Evolutionary conservation across 805 yeast genomes (phyloP), one percentile per base, ranked within the genome.

Genomic region (Dipodascopsis uninucleata): DNA sequence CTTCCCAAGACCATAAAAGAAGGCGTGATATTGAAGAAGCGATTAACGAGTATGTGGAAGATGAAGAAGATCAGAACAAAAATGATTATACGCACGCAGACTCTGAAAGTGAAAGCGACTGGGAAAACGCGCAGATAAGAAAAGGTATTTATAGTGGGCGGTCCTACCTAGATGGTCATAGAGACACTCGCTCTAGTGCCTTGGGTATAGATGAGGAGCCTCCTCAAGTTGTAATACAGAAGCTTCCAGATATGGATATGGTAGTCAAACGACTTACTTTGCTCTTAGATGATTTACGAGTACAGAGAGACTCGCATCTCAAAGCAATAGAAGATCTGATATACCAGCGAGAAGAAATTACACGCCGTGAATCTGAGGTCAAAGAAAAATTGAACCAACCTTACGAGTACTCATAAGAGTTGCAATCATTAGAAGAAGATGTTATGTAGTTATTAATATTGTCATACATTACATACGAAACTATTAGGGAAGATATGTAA

Each of bases 81-180:
- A 29, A 41, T n/a, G 45, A 41, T 9, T 24, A 41, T 34, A 24
- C 33, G 12, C 41, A 45, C 23, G 35, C 26, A 31, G 52, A 39
- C 16, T 35, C 41, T 18, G 49, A 43, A 4, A 39, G 43, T 18
- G 52, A 49, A 17, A 39, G 43, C 16, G 43, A 28, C 21, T 50
- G 55, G 55, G 55, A 50, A 28, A 33, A 48, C 14, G 55, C 53
- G 10, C 55, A 50, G 31, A 28, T 50, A 5, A 21, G 20, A 36
- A 48, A 48, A 24, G 55, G 53, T 18, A 49, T 43, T 7, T 46
- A 40, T 36, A 43, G 53, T 10, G 25, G 24, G 28, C 23, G 33
- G 25, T 17, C n/a, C 33, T 31, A 24, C 14, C 18, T n/a, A 18
- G 26, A 16, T 2, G 44, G 23, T 5, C 16, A 17, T 5, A 21